Evolutionary conservation across 106 monocot genomes (phyloP).

Genomic region (Narthecium ossifragum): DNA sequence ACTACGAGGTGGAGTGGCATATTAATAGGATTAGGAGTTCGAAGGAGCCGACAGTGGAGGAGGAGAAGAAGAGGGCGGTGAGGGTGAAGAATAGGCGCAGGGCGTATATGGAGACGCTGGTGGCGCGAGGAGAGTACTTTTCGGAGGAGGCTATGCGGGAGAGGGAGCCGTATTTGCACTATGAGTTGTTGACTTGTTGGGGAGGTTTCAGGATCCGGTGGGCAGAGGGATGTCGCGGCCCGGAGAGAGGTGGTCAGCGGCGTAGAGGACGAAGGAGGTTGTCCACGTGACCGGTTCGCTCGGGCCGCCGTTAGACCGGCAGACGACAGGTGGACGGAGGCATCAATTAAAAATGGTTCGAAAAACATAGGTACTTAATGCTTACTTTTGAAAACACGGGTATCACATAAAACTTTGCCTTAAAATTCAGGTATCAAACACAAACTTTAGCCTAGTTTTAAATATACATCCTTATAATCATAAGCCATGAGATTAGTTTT

Average conservation of each 20-base stretch:
- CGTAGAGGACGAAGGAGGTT: too few species aligned
- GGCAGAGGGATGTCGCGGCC: conserved; percentile 71
- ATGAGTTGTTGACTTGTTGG: conserved; percentile 73
- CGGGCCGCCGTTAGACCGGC: too few species aligned
- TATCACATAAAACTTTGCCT: too few species aligned
- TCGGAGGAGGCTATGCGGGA: conserved; percentile 93
- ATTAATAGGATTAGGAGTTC: conserved; percentile 30
- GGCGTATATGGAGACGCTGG: conserved; percentile 68
- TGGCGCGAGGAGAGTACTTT: conserved; percentile 68
- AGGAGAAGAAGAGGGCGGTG: conserved; percentile 20
- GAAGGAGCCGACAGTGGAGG: conserved; percentile 26
- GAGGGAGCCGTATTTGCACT: conserved; percentile 87
- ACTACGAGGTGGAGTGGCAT: conserved; percentile 84
- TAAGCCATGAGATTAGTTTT: too few species aligned
- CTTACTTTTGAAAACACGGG: too few species aligned
- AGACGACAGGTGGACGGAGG: too few species aligned
- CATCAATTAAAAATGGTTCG: too few species aligned
- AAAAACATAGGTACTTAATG: too few species aligned
- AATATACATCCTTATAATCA: too few species aligned
- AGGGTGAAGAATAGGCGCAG: conserved; percentile 67
- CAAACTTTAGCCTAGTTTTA: too few species aligned
- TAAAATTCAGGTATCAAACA: too few species aligned
- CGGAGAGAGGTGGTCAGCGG: conserved; percentile 89
- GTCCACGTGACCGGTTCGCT: too few species aligned
- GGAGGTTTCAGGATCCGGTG: conserved; percentile 74